Conservation (phyloP, 116 monocot species). For the Zostera marina region DNA sequence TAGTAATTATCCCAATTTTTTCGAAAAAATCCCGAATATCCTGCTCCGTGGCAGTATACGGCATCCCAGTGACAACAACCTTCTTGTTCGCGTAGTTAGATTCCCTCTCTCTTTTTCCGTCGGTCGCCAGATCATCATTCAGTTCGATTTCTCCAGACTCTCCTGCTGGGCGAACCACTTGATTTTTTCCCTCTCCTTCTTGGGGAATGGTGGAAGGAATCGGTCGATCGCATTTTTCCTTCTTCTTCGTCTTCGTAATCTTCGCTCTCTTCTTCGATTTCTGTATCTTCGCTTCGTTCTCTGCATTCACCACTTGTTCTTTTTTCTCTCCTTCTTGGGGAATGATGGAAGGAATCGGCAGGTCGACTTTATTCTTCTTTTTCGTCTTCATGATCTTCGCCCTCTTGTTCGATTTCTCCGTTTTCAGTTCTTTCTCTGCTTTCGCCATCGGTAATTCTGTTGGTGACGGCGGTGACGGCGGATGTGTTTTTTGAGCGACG, state of each 20-base stretch:
- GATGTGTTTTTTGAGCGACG: background rate
- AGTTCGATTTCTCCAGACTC: background rate
- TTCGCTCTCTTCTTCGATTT: background rate
- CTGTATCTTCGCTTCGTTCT: background rate
- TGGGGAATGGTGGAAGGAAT: background rate
- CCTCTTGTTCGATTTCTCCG: background rate
- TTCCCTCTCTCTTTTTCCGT: background rate
- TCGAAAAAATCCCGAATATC: constrained; percentile 9
- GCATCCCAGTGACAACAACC: constrained; percentile 8
- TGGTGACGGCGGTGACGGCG: background rate
- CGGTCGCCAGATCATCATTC: background rate
- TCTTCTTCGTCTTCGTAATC: background rate
- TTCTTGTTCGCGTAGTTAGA: background rate
- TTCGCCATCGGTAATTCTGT: background rate
- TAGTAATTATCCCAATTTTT: background rate
- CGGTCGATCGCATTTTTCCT: background rate
- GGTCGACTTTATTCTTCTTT: background rate
- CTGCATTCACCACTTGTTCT: background rate
- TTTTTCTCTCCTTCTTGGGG: background rate
- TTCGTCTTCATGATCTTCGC: background rate
- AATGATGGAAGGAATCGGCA: background rate
- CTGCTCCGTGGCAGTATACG: constrained; percentile 3
- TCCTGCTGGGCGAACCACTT: too few species aligned
- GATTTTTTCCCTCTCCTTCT: background rate
- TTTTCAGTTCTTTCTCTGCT: background rate